Conservation (phyloP, 148 eudicot species). For the Chenopodium quinoa region DNA sequence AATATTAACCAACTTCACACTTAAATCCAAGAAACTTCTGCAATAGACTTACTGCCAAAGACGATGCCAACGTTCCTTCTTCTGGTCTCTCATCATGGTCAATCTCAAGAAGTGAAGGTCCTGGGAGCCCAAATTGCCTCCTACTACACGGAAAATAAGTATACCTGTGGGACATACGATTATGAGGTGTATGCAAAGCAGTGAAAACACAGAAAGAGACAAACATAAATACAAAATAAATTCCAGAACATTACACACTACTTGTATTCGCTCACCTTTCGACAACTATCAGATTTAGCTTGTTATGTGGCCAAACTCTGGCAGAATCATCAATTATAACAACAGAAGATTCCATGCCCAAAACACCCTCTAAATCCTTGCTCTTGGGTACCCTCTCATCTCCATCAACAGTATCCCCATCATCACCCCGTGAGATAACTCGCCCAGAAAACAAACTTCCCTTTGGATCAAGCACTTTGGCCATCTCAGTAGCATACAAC, state of each 20-base stretch:
- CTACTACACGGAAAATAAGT: conserved; percentile 94
- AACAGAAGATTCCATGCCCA: conserved; percentile 96
- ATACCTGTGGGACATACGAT: conserved; percentile 50
- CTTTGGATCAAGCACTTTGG: conserved; percentile 94
- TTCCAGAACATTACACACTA: neutral
- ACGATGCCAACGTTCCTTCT: conserved; percentile 90
- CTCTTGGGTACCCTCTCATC: conserved; percentile 87
- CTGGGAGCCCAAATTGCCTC: conserved; percentile 94
- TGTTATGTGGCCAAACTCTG: conserved; percentile 98
- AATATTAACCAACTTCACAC: neutral
- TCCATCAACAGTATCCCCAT: conserved; percentile 71
- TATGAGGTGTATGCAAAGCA: conserved; percentile 7
- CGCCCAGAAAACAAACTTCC: conserved; percentile 84
- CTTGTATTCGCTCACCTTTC: conserved; percentile 63
- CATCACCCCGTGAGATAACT: conserved; percentile 90
- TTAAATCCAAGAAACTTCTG: neutral
- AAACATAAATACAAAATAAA: neutral
- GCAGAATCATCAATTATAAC: conserved; percentile 94
- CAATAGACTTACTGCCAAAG: conserved; percentile 63
- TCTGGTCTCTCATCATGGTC: conserved; percentile 97
- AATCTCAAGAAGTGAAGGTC: conserved; percentile 97
- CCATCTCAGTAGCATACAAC: conserved; percentile 97
- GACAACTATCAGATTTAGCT: conserved; percentile 83
- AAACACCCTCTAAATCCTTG: conserved; percentile 96
- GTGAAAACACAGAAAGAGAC: neutral